Conservation (phyloP, 352 stramenopile genomes). For the Phytophthora colocasiae region DNA sequence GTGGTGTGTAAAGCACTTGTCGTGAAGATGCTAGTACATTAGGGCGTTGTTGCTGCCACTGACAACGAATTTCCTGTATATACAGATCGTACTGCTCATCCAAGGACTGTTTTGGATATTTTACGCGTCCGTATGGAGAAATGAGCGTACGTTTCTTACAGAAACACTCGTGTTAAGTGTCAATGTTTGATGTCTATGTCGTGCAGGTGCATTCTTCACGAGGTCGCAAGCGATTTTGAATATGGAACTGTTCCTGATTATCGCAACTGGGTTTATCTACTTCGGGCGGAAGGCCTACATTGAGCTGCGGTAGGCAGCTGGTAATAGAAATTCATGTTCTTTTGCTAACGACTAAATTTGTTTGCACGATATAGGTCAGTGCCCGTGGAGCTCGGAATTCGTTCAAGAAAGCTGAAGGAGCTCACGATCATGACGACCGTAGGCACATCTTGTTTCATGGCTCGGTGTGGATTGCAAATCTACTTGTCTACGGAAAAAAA, state of each 20-base stretch:
- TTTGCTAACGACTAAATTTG: not conserved
- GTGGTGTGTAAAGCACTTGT: slow-evolving; percentile 36
- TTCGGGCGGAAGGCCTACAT: slow-evolving; percentile 85
- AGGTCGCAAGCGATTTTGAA: slow-evolving; percentile 82
- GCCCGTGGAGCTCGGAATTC: slow-evolving; percentile 82
- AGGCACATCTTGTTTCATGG: slow-evolving; percentile 87
- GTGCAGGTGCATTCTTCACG: slow-evolving; percentile 79
- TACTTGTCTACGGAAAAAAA: slow-evolving; percentile 71
- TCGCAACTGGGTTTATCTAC: slow-evolving; percentile 78
- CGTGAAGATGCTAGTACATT: too few relatives aligned
- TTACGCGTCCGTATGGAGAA: slow-evolving; percentile 75
- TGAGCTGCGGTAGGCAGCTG: slow-evolving; percentile 61
- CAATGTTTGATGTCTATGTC: not conserved
- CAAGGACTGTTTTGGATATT: slow-evolving; percentile 83
- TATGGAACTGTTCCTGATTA: slow-evolving; percentile 81
- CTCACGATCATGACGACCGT: slow-evolving; percentile 82
- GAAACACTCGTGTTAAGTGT: not conserved
- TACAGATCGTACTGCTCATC: slow-evolving; percentile 61
- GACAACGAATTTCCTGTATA: not conserved
- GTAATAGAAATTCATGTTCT: not conserved
- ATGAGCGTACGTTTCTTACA: slow-evolving; percentile 58
- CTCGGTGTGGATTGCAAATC: slow-evolving; percentile 73
- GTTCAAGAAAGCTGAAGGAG: slow-evolving; percentile 86
- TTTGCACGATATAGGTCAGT: slow-evolving; percentile 55
- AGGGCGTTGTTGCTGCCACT: slow-evolving; percentile 3